Evolutionary conservation across 768 basidiomycete species (phyloP).

Genomic region (Russula vinacea): DNA sequence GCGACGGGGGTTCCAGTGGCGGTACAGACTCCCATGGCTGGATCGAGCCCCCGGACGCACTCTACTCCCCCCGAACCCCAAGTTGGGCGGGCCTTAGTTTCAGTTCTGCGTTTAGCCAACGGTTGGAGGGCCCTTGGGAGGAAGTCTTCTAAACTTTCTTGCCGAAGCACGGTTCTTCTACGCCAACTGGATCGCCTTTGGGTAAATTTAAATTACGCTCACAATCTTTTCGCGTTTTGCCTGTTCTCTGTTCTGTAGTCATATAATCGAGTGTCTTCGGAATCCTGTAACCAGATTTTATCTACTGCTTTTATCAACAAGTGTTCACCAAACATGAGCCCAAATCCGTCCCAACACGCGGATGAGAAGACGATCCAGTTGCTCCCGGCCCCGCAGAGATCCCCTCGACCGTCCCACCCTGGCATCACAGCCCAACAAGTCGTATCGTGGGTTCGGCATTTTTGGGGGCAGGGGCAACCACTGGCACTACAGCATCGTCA

Average conservation of each 20-base stretch:
- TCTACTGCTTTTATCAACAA: background rate
- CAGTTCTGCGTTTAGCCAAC: constrained; percentile 41
- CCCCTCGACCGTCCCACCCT: too few species aligned
- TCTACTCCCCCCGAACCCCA: constrained; percentile 13
- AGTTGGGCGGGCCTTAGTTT: constrained; percentile 40
- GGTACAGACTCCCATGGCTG: constrained; percentile 29
- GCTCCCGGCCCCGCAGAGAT: too few species aligned
- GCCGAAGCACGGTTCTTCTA: background rate
- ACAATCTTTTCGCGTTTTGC: constrained; percentile 2
- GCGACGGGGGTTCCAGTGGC: constrained; percentile 21
- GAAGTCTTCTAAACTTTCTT: constrained; percentile 29
- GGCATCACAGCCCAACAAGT: too few species aligned
- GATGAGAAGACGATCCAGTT: too few species aligned
- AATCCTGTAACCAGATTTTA: background rate
- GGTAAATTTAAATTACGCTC: background rate
- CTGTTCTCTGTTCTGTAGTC: background rate
- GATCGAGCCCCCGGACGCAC: constrained; percentile 24
- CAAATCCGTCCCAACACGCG: too few species aligned
- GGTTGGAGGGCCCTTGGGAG: constrained; percentile 32
- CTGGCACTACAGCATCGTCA: too few species aligned
- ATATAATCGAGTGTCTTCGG: background rate
- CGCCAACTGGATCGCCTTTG: background rate
- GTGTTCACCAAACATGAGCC: too few species aligned
- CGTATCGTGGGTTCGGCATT: too few species aligned
- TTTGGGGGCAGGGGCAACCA: too few species aligned